phyloP scores from a whole-genome alignment of 768 basidiomycete species.

The Megacollybia marginata region DNA sequence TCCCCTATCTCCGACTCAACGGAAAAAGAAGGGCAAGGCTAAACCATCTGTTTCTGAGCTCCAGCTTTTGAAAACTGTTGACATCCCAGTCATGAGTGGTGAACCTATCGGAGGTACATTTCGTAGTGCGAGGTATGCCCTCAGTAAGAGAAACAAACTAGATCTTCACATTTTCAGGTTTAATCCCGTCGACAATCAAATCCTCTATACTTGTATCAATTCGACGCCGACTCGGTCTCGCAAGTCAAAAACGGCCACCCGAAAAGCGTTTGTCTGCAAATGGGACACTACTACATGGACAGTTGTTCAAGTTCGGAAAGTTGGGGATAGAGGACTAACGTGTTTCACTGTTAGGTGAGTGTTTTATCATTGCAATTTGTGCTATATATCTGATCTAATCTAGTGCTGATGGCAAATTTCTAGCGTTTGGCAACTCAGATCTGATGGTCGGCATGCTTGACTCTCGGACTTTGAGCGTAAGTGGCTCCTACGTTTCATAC shows the following conservation, averaged over 20 bases:
- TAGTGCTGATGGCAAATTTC: constrained; percentile 73
- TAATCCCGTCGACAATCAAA: constrained; percentile 41
- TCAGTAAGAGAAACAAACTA: not conserved
- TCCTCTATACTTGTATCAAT: constrained; percentile 70
- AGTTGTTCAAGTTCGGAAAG: constrained; percentile 56
- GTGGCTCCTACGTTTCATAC: constrained; percentile 12
- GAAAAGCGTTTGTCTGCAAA: constrained; percentile 58
- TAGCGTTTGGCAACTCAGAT: constrained; percentile 87
- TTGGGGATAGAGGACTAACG: constrained; percentile 76
- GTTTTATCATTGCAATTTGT: constrained; percentile 1
- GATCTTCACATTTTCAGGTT: constrained; percentile 31
- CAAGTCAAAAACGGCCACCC: constrained; percentile 43
- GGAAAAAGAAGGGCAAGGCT: constrained; percentile 37
- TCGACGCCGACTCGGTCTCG: constrained; percentile 51
- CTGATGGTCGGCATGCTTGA: constrained; percentile 81
- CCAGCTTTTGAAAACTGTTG: constrained; percentile 41
- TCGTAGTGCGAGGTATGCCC: constrained; percentile 48
- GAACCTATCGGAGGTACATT: constrained; percentile 47
- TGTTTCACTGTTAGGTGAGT: constrained; percentile 82
- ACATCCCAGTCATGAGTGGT: constrained; percentile 44
- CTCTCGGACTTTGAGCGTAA: constrained; percentile 66
- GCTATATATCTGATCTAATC: constrained; percentile 2
- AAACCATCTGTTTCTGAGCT: constrained; percentile 23
- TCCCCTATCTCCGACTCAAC: constrained; percentile 15
- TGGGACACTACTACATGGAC: constrained; percentile 74